phyloP scores from a whole-genome alignment of 1,284 basidiomycete genomes.

The Microbotryum violaceum region DNA sequence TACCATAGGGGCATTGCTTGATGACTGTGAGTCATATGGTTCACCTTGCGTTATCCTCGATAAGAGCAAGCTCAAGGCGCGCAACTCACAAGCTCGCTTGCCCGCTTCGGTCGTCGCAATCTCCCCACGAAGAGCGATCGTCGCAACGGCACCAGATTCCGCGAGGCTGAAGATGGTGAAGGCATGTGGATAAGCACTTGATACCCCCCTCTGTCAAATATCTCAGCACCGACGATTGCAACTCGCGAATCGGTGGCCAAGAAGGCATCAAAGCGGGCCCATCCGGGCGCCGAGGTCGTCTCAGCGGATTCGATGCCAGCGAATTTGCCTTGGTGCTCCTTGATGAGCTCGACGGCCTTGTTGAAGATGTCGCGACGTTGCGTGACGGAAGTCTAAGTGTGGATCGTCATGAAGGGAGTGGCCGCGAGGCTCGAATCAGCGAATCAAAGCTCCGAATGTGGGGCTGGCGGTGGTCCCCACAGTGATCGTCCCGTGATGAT shows the following conservation, averaged over 20 bases:
- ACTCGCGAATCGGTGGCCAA: constrained; percentile 29
- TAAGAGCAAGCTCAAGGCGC: neutral
- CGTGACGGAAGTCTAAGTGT: constrained; percentile 15
- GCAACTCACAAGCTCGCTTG: constrained; percentile 3
- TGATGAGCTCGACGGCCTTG: constrained; percentile 28
- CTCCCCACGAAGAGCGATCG: constrained; percentile 31
- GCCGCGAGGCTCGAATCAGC: neutral
- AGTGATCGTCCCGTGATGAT: neutral
- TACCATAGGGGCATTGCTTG: too few species aligned
- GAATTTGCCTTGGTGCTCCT: constrained; percentile 22
- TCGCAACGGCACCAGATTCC: constrained; percentile 30
- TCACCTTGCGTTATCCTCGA: neutral
- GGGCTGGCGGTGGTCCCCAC: neutral
- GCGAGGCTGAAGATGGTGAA: constrained; percentile 24
- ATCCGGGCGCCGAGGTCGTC: constrained; percentile 28
- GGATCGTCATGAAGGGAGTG: constrained; percentile 13
- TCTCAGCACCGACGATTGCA: neutral
- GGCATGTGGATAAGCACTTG: neutral
- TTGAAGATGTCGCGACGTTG: constrained; percentile 33
- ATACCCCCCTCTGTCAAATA: too few species aligned
- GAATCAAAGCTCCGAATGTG: neutral
- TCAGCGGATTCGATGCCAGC: constrained; percentile 26
- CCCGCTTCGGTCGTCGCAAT: constrained; percentile 22
- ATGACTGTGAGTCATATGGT: neutral
- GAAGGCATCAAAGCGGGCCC: constrained; percentile 27